phyloP scores from a whole-genome alignment of 2,329 filamentous ascomycete species.

The Alternaria panax region DNA sequence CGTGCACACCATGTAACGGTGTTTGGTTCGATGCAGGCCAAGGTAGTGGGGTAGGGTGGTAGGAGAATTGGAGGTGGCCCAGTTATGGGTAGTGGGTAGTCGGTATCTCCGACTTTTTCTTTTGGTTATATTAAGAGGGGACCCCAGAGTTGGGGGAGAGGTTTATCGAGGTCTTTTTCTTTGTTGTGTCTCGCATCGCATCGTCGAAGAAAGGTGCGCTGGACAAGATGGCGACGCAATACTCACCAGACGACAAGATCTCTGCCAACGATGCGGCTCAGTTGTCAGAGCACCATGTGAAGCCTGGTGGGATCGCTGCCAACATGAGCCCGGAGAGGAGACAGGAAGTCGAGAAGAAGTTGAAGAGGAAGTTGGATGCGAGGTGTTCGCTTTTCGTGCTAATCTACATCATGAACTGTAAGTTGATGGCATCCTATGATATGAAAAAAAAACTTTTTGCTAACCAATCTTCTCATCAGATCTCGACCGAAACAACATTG shows the following conservation, averaged over 20 bases:
- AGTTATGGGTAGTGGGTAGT: not conserved
- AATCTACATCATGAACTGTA: slow-evolving; percentile 49
- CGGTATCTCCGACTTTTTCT: not conserved
- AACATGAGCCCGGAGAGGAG: slow-evolving; percentile 42
- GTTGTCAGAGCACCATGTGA: slow-evolving; percentile 14
- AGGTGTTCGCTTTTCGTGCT: slow-evolving; percentile 45
- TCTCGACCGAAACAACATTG: slow-evolving; percentile 43
- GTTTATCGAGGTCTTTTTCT: not conserved
- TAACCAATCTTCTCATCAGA: not conserved
- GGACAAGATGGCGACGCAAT: slow-evolving; percentile 13
- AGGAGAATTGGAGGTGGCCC: slow-evolving; percentile 6
- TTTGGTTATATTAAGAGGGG: slow-evolving; percentile 10
- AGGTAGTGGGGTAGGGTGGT: slow-evolving; percentile 13
- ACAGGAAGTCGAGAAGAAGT: slow-evolving; percentile 40
- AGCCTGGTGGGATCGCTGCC: slow-evolving; percentile 24
- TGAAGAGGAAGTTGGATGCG: slow-evolving; percentile 46
- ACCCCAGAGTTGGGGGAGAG: not conserved
- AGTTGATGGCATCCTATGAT: not conserved
- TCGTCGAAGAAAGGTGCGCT: not conserved
- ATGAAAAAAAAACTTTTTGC: slow-evolving; percentile 15
- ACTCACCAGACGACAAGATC: slow-evolving; percentile 13
- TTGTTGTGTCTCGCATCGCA: not conserved
- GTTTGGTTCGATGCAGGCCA: slow-evolving; percentile 4
- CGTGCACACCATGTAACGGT: slow-evolving; percentile 9
- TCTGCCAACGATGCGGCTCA: slow-evolving; percentile 13